Evolutionary conservation across 805 yeast genomes (phyloP), one percentile per base, ranked within the genome.

Genomic region (Kazachstania viticola): DNA sequence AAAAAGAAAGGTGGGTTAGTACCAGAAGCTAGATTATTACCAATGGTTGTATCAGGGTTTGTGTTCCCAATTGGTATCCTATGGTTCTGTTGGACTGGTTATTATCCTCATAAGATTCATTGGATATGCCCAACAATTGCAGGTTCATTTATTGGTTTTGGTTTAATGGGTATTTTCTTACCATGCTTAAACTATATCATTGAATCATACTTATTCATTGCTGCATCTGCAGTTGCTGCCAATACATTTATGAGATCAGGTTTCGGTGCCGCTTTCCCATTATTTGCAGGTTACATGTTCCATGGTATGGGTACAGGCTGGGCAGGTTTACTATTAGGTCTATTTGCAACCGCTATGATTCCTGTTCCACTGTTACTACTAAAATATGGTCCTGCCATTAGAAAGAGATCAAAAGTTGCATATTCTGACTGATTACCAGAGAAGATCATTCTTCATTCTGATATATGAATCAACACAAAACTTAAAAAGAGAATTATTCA

Each of bases 61-160:
- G 50, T 68, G 7, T 82, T 85, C 62, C 79, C 93, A 18, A 62
- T 73, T 32, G 95, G 95, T 32, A 61, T 84, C 39, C 65, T 84
- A 47, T 80, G 94, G 94, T 65, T 85, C 54, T 72, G 81, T 35
- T 85, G 95, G 95, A 63, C 88, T 8, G 95, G 94, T 50, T 69
- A 72, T 40, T 85, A 75, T 56, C 76, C 71, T 30, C 56, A 75
- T 22, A 56, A 57, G 27, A 71, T 82, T 24, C 94, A 78, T 50
- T 85, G 88, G 88, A 76, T 75, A 45, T 81, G 71, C n/a, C 91
- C 93, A 25, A 69, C 79, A 2, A 57, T 72, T 18, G 73, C 81
- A 18, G 79, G 82, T 40, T 38, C 69, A 3, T 66, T 76, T 46
- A 67, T 72, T 24, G 87, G 85, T 9, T 71, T 68, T 40, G 93